Conservation (phyloP, 2,329 filamentous ascomycete genomes). For the Alternaria sp. region DNA sequence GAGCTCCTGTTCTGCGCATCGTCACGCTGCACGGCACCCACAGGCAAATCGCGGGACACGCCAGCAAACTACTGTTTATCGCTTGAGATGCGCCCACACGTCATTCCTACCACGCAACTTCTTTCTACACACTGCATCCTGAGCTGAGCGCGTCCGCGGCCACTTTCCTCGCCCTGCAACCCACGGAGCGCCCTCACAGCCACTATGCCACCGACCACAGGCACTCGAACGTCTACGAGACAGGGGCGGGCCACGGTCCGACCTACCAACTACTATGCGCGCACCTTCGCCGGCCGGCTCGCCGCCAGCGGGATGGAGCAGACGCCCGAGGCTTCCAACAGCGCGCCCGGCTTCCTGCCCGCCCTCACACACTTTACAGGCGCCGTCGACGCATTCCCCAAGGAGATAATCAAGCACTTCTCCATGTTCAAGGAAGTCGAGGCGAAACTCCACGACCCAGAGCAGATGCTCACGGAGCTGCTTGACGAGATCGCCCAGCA, state of each 20-base stretch:
- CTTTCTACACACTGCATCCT: slow-evolving; percentile 18
- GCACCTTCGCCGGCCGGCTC: slow-evolving; percentile 51
- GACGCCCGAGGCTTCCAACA: slow-evolving; percentile 46
- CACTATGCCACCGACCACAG: slow-evolving; percentile 45
- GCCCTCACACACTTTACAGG: slow-evolving; percentile 82
- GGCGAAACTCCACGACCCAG: slow-evolving; percentile 89
- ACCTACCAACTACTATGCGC: slow-evolving; percentile 60
- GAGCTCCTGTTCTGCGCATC: slow-evolving; percentile 20
- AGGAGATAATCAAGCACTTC: slow-evolving; percentile 94
- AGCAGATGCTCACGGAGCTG: slow-evolving; percentile 79
- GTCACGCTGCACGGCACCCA: slow-evolving; percentile 3
- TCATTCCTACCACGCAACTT: slow-evolving; percentile 23
- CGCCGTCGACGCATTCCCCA: slow-evolving; percentile 87
- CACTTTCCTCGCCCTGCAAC: slow-evolving; percentile 20
- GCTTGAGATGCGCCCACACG: slow-evolving; percentile 39
- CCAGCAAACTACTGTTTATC: slow-evolving; percentile 26
- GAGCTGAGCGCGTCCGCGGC: slow-evolving; percentile 29
- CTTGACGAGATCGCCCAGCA: slow-evolving; percentile 66
- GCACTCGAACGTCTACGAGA: slow-evolving; percentile 51
- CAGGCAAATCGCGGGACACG: slow-evolving; percentile 26
- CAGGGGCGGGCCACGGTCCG: slow-evolving; percentile 55
- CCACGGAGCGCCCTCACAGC: slow-evolving; percentile 23
- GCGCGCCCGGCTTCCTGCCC: slow-evolving; percentile 64
- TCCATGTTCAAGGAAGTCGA: slow-evolving; percentile 97
- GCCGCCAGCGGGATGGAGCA: slow-evolving; percentile 45